phyloP scores from a whole-genome alignment of 176 grass and related monocot species.

The Carex parvula region DNA sequence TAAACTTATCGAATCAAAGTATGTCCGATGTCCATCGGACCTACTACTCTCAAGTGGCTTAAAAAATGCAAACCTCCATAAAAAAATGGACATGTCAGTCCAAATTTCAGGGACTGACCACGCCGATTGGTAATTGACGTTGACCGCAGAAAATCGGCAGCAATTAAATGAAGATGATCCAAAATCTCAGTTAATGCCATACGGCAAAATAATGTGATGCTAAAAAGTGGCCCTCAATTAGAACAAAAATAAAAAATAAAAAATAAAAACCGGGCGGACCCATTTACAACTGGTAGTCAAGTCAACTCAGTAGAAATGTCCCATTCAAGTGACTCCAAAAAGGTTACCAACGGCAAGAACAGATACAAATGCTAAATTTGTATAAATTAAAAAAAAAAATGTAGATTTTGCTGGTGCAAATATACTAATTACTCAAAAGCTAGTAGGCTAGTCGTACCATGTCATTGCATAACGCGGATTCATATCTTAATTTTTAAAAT shows the following conservation, averaged over 20 bases:
- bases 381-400: background rate
- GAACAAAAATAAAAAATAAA: background rate
- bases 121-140: background rate
- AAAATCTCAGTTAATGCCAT: constrained; percentile 7
- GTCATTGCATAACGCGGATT: background rate
- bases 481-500: no score
- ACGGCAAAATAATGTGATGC: background rate
- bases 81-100: background rate
- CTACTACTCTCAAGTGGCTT: no score
- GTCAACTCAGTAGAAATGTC: constrained; percentile 1
- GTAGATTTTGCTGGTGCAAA: no score
- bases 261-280: background rate
- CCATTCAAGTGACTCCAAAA: constrained; percentile 4
- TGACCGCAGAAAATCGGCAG: constrained; percentile 3
- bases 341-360: background rate
- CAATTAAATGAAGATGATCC: background rate
- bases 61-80: background rate
- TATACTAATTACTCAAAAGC: background rate
- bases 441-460: background rate
- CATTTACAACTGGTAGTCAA: background rate
- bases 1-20: no score
- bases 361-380: background rate
- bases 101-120: background rate
- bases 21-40: no score
- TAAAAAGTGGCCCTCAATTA: background rate